phyloP scores from a whole-genome alignment of 2,329 filamentous ascomycete species.

The Colletotrichum aenigma region DNA sequence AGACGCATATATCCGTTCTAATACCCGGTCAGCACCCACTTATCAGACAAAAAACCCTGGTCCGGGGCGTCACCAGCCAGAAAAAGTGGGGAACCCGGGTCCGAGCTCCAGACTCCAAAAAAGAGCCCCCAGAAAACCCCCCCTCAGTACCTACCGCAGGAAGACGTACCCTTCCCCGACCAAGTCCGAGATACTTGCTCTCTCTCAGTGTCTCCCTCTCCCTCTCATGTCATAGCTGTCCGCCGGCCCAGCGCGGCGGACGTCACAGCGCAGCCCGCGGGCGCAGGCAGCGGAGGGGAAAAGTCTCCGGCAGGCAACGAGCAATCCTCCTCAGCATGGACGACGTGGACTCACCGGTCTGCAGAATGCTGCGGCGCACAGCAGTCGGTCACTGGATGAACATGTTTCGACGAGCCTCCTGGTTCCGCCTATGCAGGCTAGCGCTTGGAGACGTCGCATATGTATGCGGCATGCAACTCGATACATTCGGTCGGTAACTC shows the following conservation, averaged over 20 bases:
- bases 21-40: conserved; percentile 8
- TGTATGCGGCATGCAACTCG: neutral
- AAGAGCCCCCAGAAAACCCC: neutral
- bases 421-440: neutral
- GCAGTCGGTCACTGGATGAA: neutral
- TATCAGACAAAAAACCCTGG: conserved; percentile 1
- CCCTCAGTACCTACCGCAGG: neutral
- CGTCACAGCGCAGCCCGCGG: conserved; percentile 1
- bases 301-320: neutral
- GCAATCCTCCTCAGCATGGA: neutral
- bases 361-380: neutral
- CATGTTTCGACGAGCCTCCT: neutral
- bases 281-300: neutral
- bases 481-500: neutral
- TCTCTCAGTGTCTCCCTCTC: neutral
- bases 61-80: neutral
- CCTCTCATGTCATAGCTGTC: neutral
- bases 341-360: neutral
- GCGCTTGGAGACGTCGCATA: neutral
- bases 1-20: conserved; percentile 11
- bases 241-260: neutral
- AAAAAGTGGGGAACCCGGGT: neutral
- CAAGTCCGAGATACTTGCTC: neutral
- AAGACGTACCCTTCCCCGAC: neutral
- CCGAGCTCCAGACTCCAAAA: neutral